Evolutionary conservation across 2,329 filamentous ascomycete species (phyloP).

Genomic region (Aspergillus vadensis): DNA sequence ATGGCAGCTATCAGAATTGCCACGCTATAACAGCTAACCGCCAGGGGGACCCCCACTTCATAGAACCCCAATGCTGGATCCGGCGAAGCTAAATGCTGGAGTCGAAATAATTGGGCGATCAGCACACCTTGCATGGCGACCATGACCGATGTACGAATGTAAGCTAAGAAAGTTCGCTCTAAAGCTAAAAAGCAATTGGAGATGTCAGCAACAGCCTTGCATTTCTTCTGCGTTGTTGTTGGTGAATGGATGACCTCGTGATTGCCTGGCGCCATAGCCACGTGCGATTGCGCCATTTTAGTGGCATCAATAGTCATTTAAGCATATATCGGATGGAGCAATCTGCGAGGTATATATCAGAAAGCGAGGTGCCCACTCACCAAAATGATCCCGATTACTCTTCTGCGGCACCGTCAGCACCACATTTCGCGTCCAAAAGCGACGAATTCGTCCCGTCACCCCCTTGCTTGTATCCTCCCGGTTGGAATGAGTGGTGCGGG

Average conservation of each 20-base stretch:
- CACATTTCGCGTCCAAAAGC: constrained; percentile 72
- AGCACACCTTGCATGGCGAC: constrained; percentile 67
- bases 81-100: constrained; percentile 43
- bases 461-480: constrained; percentile 35
- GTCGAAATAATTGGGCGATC: constrained; percentile 67
- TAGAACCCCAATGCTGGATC: constrained; percentile 58
- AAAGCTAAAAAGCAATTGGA: constrained; percentile 55
- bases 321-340: neutral
- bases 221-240: neutral
- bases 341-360: neutral
- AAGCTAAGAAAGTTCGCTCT: constrained; percentile 73
- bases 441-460: constrained; percentile 69
- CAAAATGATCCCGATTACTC: constrained; percentile 46
- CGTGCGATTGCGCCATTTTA: constrained; percentile 7
- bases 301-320: neutral
- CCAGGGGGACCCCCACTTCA: constrained; percentile 63
- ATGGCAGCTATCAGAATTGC: constrained; percentile 54
- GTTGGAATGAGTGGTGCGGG: constrained; percentile 21
- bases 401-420: constrained; percentile 42
- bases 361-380: constrained; percentile 26
- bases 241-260: neutral
- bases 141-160: constrained; percentile 70
- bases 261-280: neutral
- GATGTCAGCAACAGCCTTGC: neutral
- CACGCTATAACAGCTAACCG: constrained; percentile 50